These are phyloP conservation scores for Neopestalotiopsis sp. DNA, from an alignment of 2,329 filamentous ascomycete species.

Conservation along the genomic window DNA sequence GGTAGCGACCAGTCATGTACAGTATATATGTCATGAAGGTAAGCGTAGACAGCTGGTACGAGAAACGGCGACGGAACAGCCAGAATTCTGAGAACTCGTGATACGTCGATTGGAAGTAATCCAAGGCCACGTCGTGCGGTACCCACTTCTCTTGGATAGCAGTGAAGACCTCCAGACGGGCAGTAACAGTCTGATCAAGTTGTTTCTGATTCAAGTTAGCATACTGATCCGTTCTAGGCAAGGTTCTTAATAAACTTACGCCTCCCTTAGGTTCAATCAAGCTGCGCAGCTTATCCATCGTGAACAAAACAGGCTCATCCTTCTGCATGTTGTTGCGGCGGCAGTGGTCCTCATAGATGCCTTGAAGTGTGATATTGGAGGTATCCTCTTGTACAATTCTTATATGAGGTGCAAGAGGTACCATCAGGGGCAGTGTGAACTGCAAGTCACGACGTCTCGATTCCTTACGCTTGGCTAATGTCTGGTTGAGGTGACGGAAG, in stretches of 20 bases:
- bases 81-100: conserved; percentile 93
- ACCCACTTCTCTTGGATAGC: conserved; percentile 96
- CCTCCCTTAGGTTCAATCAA: conserved; percentile 72
- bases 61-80: conserved; percentile 97
- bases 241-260: conserved; percentile 45
- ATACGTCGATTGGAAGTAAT: conserved; percentile 90
- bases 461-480: conserved; percentile 91
- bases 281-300: conserved; percentile 89
- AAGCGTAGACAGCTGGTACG: conserved; percentile 91
- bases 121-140: conserved; percentile 78
- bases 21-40: conserved; percentile 99
- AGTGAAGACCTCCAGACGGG: conserved; percentile 89
- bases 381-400: conserved; percentile 95
- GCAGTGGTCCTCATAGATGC: conserved; percentile 96
- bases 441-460: conserved; percentile 90
- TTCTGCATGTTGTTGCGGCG: conserved; percentile 85
- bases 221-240: neutral
- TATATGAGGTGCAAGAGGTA: conserved; percentile 93
- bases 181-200: conserved; percentile 71
- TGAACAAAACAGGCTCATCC: conserved; percentile 93
- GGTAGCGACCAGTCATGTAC: conserved; percentile 95
- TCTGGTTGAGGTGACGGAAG: conserved; percentile 96
- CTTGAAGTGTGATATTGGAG: conserved; percentile 92
- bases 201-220: conserved; percentile 57
- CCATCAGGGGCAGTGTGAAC: conserved; percentile 95